Base-by-base conservation (phyloP, 2,329 filamentous ascomycete genomes). In the Aureobasidium sp. region DNA sequence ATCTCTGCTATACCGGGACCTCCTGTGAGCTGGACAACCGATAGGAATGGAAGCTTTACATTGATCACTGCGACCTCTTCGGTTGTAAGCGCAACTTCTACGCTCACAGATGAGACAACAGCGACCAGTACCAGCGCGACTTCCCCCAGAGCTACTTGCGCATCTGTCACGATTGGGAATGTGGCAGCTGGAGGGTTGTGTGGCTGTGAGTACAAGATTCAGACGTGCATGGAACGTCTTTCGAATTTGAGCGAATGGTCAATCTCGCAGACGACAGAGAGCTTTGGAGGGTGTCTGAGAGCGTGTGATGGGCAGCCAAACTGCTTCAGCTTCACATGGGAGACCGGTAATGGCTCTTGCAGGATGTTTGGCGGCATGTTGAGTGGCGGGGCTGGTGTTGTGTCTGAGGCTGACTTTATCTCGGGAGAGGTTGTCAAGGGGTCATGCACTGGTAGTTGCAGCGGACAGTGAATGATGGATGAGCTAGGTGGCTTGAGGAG, bases 321-420 rank as follows among this genome's bases (percentile, higher is more conserved):
- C 19, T 51, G 48, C 16, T 51, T 24, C 29, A 51, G 37, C 29
- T 51, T 51, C 25, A 41, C 25, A 5, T 41, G 8, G 8, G 25
- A 51, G 37, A 32, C 27, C 5, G 34, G 37, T 10, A 35, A 24
- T 24, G 48, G 48, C 3, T 7, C 14, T 3, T 51, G 48, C 27
- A 32, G 10, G n/a, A 40, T 41, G 48, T 51, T 51, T 41, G 48
- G 48, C 12, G 48, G 37, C 17, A 40, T 51, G 48, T 27, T 51
- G 35, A 41, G 32, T 32, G 48, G 48, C 16, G 48, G 48, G 25
- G 27, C n/a, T 24, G 48, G 37, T 4, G 37, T 39, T 8, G 25
- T 51, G 6, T 25, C 35, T 22, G 37, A 22, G 2, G 27, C 35
- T 8, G 48, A 41, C 11, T 51, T 30, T 5, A 37, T 41, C 8